Conservation (phyloP, 768 basidiomycete species). For the Austroboletus eburneus region DNA sequence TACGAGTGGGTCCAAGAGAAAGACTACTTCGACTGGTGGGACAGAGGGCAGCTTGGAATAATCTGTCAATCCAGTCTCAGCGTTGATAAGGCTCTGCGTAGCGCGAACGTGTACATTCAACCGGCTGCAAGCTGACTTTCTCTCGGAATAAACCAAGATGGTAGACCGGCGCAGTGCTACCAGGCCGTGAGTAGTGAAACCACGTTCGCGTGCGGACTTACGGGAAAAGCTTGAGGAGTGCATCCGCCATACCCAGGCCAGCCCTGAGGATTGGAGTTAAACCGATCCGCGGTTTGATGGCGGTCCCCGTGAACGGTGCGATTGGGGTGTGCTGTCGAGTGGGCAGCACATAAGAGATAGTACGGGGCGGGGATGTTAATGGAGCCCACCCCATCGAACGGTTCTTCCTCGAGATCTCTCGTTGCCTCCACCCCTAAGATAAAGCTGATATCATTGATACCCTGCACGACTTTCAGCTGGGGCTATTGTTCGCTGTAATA, state of each 20-base stretch:
- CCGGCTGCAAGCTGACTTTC: slow-evolving; percentile 82
- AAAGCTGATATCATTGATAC: slow-evolving; percentile 68
- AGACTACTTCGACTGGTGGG: slow-evolving; percentile 78
- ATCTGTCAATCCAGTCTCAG: slow-evolving; percentile 42
- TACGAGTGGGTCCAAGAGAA: slow-evolving; percentile 86
- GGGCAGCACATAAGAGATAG: too few species aligned
- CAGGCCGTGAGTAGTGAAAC: slow-evolving; percentile 1
- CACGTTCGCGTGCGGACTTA: too few species aligned
- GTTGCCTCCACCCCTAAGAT: slow-evolving; percentile 84
- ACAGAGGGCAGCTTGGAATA: slow-evolving; percentile 83
- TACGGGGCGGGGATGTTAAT: too few species aligned
- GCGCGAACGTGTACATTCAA: slow-evolving; percentile 63
- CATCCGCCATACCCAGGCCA: slow-evolving; percentile 91
- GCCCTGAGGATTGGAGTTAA: slow-evolving; percentile 91
- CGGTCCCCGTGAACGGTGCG: slow-evolving; percentile 70
- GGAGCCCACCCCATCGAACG: slow-evolving; percentile 58
- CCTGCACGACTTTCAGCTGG: slow-evolving; percentile 39
- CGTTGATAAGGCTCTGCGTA: neutral
- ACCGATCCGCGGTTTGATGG: slow-evolving; percentile 74
- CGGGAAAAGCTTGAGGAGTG: slow-evolving; percentile 82
- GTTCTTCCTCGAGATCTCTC: slow-evolving; percentile 56
- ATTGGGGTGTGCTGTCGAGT: slow-evolving; percentile 75
- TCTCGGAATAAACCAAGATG: slow-evolving; percentile 89
- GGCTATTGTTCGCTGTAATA: neutral
- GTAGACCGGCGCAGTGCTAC: slow-evolving; percentile 76